These are phyloP conservation scores for Balansia obtecta DNA, from an alignment of 2,329 filamentous ascomycete genomes.

Conservation along the genomic window DNA sequence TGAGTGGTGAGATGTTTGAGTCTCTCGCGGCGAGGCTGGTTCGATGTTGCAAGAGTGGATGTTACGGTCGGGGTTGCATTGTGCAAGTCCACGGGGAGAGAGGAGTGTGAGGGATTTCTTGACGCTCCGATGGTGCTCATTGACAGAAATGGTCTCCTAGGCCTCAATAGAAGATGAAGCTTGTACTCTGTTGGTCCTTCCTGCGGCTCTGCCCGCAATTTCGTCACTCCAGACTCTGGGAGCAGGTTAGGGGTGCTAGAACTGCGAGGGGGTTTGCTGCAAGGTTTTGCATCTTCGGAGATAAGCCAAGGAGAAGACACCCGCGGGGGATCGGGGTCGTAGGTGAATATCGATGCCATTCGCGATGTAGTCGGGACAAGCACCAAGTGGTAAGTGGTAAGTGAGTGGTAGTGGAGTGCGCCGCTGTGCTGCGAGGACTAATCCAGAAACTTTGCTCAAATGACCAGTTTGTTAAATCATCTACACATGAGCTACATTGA, in stretches of 20 bases:
- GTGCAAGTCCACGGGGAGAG: conserved; percentile 3
- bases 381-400: background rate
- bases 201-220: conserved; percentile 80
- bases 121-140: conserved; percentile 45
- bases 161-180: conserved; percentile 73
- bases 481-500: background rate
- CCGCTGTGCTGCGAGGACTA: background rate
- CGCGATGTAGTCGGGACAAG: background rate
- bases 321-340: conserved; percentile 73
- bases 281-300: conserved; percentile 28
- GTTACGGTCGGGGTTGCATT: conserved; percentile 12
- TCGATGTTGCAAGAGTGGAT: conserved; percentile 32
- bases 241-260: conserved; percentile 27
- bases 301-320: conserved; percentile 85
- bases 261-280: conserved; percentile 21
- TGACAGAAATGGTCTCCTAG: conserved; percentile 58
- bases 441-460: background rate
- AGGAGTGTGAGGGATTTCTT: conserved; percentile 1
- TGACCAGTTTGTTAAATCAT: background rate
- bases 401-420: too few species aligned
- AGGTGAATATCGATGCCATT: conserved; percentile 96
- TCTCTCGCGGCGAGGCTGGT: conserved; percentile 66
- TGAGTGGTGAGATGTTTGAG: conserved; percentile 90
- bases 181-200: conserved; percentile 96
- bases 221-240: conserved; percentile 55